phyloP scores from a whole-genome alignment of 1,284 basidiomycete species.

The Sanghuangporus sanghuang region DNA sequence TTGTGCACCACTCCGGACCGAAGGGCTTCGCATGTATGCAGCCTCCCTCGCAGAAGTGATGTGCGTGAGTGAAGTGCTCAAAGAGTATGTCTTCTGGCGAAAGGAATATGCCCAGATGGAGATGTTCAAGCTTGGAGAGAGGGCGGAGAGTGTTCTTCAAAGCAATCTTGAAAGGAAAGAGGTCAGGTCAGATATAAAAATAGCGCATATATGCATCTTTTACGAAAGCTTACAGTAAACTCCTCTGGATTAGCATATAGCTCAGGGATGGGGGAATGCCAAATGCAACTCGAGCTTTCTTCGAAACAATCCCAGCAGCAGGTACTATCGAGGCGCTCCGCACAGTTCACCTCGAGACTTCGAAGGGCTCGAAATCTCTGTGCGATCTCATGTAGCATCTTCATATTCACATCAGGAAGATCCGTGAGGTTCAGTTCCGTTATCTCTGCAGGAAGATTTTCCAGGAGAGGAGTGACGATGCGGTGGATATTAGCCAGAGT shows the following conservation, averaged over 20 bases:
- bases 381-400: slow-evolving; percentile 43
- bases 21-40: neutral
- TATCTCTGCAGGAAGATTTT: slow-evolving; percentile 24
- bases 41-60: neutral
- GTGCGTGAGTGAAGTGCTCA: slow-evolving; percentile 36
- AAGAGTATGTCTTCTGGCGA: slow-evolving; percentile 41
- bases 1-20: slow-evolving; percentile 16
- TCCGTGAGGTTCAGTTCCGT: slow-evolving; percentile 42
- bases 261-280: slow-evolving; percentile 60
- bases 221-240: slow-evolving; percentile 42
- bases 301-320: slow-evolving; percentile 63
- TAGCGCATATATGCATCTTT: neutral
- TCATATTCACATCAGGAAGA: slow-evolving; percentile 48
- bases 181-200: neutral
- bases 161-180: slow-evolving; percentile 12
- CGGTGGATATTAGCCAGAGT: slow-evolving; percentile 23
- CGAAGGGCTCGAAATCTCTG: slow-evolving; percentile 38
- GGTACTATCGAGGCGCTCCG: slow-evolving; percentile 45
- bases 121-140: slow-evolving; percentile 41
- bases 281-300: slow-evolving; percentile 47
- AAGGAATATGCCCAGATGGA: slow-evolving; percentile 57
- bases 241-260: slow-evolving; percentile 34
- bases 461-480: slow-evolving; percentile 24
- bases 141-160: slow-evolving; percentile 29
- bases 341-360: slow-evolving; percentile 48